A percentile compares a stretch with the other conserved stretches of the same genome.
phyloP scores from a whole-genome alignment of 2,329 filamentous ascomycete species.

The Talaromyces sp. region DNA sequence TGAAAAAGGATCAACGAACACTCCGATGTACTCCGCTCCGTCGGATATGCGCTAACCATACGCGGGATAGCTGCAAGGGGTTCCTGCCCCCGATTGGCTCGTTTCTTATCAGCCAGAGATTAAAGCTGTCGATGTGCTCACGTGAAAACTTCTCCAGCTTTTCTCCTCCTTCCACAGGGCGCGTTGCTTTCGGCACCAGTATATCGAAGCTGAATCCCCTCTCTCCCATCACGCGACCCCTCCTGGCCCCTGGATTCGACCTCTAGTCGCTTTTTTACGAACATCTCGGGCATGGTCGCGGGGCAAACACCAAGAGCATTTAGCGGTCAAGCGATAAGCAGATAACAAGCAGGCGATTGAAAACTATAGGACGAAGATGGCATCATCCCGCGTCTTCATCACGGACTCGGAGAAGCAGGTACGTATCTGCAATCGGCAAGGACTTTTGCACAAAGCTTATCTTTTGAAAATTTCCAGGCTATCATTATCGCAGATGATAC shows the following conservation, averaged over 20 bases:
- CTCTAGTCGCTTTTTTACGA: neutral
- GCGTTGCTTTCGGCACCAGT: neutral
- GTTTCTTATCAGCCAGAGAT: neutral
- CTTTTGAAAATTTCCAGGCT: neutral
- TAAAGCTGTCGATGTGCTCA: neutral
- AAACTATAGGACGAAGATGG: neutral
- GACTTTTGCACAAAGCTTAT: neutral
- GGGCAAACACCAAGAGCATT: neutral
- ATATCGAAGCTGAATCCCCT: neutral
- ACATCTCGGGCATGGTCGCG: neutral
- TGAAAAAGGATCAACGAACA: too few species aligned
- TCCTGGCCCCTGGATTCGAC: neutral
- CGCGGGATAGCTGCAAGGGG: too few species aligned
- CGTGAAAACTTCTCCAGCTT: neutral
- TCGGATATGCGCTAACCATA: neutral
- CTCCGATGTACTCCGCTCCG: too few species aligned
- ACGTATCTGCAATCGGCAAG: neutral
- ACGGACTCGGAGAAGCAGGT: constrained; percentile 11
- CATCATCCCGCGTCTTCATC: neutral
- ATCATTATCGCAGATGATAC: constrained; percentile 1
- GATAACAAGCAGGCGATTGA: neutral
- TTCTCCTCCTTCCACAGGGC: neutral
- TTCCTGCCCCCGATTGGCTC: neutral
- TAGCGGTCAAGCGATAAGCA: neutral
- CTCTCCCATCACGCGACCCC: too few species aligned